These are phyloP conservation scores for Lentinula novae-zelandiae DNA, from an alignment of 1,284 basidiomycete species.

Conservation along the genomic window DNA sequence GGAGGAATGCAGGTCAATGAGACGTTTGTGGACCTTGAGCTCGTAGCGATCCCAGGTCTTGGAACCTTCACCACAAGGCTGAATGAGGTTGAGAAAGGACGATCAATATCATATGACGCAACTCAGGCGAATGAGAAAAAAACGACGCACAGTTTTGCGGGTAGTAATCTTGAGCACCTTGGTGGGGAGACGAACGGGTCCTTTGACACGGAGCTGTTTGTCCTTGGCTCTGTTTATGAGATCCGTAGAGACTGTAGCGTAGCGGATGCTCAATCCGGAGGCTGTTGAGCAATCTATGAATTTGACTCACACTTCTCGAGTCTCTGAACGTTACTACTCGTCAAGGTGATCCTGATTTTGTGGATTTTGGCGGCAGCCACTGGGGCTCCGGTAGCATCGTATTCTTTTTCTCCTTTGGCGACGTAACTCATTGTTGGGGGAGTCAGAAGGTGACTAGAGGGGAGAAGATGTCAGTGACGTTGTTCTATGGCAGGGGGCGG, in stretches of 20 bases:
- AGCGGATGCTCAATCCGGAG: background rate
- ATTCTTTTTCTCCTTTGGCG: constrained; percentile 99
- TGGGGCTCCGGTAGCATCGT: constrained; percentile 87
- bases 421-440: constrained; percentile 93
- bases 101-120: background rate
- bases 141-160: constrained; percentile 83
- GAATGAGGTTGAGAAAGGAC: constrained; percentile 13
- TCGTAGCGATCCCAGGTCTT: constrained; percentile 99
- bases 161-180: constrained; percentile 99
- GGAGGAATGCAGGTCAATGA: constrained; percentile 98
- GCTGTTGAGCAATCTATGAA: background rate
- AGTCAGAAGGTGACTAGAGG: constrained; percentile 76
- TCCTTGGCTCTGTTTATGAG: constrained; percentile 99
- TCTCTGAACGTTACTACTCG: constrained; percentile 97
- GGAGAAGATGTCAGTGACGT: constrained; percentile 2
- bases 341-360: constrained; percentile 99
- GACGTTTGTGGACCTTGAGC: constrained; percentile 99
- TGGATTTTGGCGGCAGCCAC: constrained; percentile 90
- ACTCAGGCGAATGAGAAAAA: background rate
- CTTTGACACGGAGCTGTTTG: constrained; percentile 99
- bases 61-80: constrained; percentile 99
- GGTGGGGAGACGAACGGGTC: constrained; percentile 98
- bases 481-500: background rate
- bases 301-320: constrained; percentile 88
- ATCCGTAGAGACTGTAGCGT: constrained; percentile 80